These are phyloP conservation scores for Fistulina hepatica DNA, from an alignment of 1,284 basidiomycete species.

Conservation along the genomic window DNA sequence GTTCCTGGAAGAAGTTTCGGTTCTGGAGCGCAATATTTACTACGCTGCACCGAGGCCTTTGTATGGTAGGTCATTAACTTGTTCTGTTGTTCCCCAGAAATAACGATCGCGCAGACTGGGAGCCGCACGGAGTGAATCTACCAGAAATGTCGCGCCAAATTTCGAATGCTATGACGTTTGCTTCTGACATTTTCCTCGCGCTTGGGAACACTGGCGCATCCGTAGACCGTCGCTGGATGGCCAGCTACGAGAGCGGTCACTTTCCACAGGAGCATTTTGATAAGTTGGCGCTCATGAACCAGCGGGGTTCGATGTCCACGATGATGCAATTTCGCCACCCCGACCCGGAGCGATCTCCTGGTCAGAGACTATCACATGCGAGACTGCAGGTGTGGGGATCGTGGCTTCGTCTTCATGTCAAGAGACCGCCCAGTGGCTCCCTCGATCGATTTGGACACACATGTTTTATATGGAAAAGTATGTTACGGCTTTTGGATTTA, in stretches of 20 bases:
- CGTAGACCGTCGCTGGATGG: constrained; percentile 9
- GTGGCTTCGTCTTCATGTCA: constrained; percentile 12
- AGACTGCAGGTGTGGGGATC: constrained; percentile 11
- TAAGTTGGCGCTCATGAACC: not conserved
- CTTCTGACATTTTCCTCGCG: constrained; percentile 7
- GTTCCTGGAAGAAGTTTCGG: no score
- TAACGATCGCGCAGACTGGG: no score
- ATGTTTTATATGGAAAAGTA: constrained; percentile 15
- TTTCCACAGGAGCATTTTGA: not conserved
- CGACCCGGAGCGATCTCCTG: constrained; percentile 6
- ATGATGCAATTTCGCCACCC: constrained; percentile 13
- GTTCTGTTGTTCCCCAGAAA: no score
- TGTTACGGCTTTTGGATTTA: no score
- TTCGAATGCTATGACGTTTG: no score
- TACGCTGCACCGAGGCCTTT: no score
- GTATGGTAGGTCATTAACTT: no score
- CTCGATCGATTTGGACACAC: constrained; percentile 6
- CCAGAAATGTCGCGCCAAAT: no score
- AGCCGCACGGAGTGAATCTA: no score
- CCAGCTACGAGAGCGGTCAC: constrained; percentile 1
- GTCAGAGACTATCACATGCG: not conserved
- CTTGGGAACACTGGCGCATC: constrained; percentile 9
- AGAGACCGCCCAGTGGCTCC: not conserved
- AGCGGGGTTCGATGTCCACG: not conserved
- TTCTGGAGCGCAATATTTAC: no score